These are phyloP conservation scores for Populus deltoides DNA, from an alignment of 345 rosid species.

Conservation along the genomic window DNA sequence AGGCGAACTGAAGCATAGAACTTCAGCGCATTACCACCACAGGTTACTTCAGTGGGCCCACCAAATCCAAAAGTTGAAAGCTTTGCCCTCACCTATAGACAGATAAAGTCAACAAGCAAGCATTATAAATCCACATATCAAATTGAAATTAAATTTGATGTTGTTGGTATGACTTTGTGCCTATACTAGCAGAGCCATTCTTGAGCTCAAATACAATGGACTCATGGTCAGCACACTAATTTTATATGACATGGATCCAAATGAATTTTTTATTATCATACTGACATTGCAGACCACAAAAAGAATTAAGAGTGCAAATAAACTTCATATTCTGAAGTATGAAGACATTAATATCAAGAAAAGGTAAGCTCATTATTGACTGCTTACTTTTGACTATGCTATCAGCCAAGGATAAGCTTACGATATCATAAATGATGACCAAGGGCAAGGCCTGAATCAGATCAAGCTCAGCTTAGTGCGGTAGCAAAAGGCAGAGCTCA, in stretches of 20 bases:
- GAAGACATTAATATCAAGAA: neutral
- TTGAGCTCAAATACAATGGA: neutral
- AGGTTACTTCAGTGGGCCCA: conserved; percentile 91
- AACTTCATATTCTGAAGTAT: neutral
- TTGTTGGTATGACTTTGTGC: neutral
- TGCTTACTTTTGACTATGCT: neutral
- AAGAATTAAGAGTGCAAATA: neutral
- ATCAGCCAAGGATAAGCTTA: neutral
- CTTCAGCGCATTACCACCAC: conserved; percentile 98
- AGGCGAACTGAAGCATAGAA: conserved; percentile 95
- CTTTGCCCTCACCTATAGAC: conserved; percentile 79
- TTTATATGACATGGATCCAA: neutral
- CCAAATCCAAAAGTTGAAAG: conserved; percentile 90
- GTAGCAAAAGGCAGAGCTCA: no score
- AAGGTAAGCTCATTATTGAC: neutral
- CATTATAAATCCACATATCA: neutral
- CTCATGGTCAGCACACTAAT: neutral
- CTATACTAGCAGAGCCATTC: neutral
- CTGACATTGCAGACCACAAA: neutral
- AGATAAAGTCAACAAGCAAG: neutral
- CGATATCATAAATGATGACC: no score
- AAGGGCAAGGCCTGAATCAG: no score
- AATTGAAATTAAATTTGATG: neutral
- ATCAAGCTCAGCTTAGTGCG: no score
- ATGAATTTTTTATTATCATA: no score